Evolutionary conservation across 495 filamentous ascomycete genomes (phyloP), one percentile per base, ranked within the genome.

Genomic region (Tuber brumale): DNA sequence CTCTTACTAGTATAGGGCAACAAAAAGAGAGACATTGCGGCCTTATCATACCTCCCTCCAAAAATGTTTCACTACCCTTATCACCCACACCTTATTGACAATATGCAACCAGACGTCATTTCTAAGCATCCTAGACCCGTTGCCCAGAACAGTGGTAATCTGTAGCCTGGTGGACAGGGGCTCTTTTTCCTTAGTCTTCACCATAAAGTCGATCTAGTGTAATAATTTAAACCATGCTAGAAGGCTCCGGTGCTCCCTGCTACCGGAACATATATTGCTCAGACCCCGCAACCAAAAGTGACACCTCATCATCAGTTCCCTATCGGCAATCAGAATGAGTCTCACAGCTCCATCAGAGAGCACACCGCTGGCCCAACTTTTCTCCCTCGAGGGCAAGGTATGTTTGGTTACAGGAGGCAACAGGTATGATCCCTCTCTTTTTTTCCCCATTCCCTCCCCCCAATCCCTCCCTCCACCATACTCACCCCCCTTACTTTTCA

Each of bases 361-460:
- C 43, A 82, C 80, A 44, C 80, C 81, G 77, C 71, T 82, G 41
- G 81, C 80, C 71, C 76, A 76, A 73, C 48, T 82, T 31, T 82
- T 82, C 39, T 82, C 80, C 72, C 76, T 82, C 7, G 73, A 74
- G 70, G 80, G 74, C 46, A 82, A 70, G 73, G 80, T 82, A 71
- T 82, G 80, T 71, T 69, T 82, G 39, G 74, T 82, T 72, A 82
- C 81, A 61, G 81, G 81, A 69, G 81, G 81, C 10, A 82, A 81
- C 57, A 79, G 81, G 81, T 82, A 77, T 57, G 75, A 77, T 44
- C 72, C 43, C 45, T 45, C 9, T 23, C 66, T 61, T 61, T 61
- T 61, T 61, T 61, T n/a, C 10, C 19, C 5, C 51, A 4, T 27
- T 7, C 42, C 12, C 12, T 39, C 19, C n/a, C 51, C 46, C 48